These are phyloP conservation scores for Phytopythium delawarense DNA, from an alignment of 352 stramenopile species.

Conservation along the genomic window DNA sequence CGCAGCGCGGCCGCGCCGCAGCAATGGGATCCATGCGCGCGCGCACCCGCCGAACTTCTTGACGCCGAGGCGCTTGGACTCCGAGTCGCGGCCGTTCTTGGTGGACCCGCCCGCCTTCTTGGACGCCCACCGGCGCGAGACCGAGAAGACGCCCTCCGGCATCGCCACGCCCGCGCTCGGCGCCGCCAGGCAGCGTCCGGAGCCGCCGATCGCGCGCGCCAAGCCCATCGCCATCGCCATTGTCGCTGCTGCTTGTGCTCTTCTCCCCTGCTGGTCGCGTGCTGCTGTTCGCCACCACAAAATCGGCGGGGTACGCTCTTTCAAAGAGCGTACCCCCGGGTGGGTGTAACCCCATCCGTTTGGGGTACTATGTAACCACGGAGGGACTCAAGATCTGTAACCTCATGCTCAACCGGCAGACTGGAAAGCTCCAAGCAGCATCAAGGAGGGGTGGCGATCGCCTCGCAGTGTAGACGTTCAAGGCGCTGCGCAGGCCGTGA, in stretches of 20 bases:
- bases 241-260: constrained; percentile 5
- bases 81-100: constrained; percentile 97
- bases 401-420: constrained; percentile 17
- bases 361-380: not conserved
- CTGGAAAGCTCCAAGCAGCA: not conserved
- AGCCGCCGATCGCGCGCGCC: constrained; percentile 51
- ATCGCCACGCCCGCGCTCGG: constrained; percentile 16
- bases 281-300: constrained; percentile 2
- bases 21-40: not conserved
- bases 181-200: constrained; percentile 8
- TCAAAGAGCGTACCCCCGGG: not conserved
- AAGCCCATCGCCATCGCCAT: constrained; percentile 78
- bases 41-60: constrained; percentile 94
- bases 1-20: too few relatives aligned
- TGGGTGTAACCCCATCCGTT: not conserved
- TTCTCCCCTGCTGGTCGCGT: not conserved
- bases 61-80: constrained; percentile 95
- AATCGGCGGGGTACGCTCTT: not conserved
- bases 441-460: not conserved
- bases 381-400: constrained; percentile 7
- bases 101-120: constrained; percentile 97
- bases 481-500: not conserved
- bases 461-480: not conserved
- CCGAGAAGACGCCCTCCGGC: constrained; percentile 40
- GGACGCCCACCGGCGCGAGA: constrained; percentile 77